phyloP scores from a whole-genome alignment of 257 asterid species.

The Solanum tarapatanum region DNA sequence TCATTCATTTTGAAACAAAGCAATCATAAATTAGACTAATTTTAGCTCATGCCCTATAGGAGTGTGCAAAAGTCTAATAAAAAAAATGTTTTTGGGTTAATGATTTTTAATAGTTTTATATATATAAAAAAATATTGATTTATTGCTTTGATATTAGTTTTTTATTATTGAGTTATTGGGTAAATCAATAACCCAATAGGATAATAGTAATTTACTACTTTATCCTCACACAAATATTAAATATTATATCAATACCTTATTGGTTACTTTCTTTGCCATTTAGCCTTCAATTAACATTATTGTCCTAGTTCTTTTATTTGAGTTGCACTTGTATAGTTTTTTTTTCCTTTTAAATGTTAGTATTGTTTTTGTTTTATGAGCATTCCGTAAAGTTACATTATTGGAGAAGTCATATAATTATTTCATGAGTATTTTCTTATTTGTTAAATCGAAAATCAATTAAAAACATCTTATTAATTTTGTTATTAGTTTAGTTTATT shows the following conservation, averaged over 20 bases:
- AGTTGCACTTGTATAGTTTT: too few relatives aligned
- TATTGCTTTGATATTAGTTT: too few relatives aligned
- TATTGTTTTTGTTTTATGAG: not conserved
- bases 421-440: too few relatives aligned
- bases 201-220: not conserved
- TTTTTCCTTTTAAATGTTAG: not conserved
- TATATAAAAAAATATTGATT: too few relatives aligned
- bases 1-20: not conserved
- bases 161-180: not conserved
- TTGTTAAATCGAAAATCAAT: not conserved
- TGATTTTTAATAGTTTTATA: too few relatives aligned
- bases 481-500: not conserved
- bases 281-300: not conserved
- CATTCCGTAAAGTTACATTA: too few relatives aligned
- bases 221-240: not conserved
- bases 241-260: too few relatives aligned
- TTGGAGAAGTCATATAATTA: too few relatives aligned
- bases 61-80: not conserved
- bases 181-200: not conserved
- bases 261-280: not conserved
- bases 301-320: not conserved
- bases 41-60: not conserved
- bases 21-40: too few relatives aligned
- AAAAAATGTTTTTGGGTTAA: not conserved
- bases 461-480: too few relatives aligned